Evolutionary conservation across 148 eudicot species (phyloP), one percentile per base, ranked within the genome.

Genomic region (Vaccinium corymbosum): DNA sequence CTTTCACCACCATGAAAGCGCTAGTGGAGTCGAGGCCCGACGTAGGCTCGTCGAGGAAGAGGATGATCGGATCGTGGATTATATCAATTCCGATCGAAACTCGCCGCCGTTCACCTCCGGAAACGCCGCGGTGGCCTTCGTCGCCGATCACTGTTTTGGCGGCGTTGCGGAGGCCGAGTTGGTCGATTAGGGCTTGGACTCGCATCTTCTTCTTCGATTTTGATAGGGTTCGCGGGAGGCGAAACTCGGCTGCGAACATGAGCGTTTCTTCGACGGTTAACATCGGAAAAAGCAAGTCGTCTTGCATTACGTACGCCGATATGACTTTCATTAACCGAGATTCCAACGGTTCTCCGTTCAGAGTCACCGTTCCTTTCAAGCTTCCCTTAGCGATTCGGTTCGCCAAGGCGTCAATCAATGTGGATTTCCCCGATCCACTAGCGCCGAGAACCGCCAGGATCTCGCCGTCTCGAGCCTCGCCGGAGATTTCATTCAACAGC

Each of bases 291-390:
- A 95, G 84, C 1, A 94, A 82, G 80, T 96, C 98, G 74, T 96
- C 98, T 81, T 96, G 98, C 98, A 94, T 96, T 2, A 96, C 98
- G 29, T 96, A 96, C 2, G 98, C 97, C 0, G 97, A 94, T 4
- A 96, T 96, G 3, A 93, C 94, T 56, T 96, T 96, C 49, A 92
- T 76, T 6, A 96, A 49, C 16, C 97, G 80, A 0, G 98, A 94
- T 19, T 92, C 95, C 0, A 96, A 51, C 0, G 83, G 80, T 35
- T 96, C 98, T 1, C 93, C 97, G 79, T 96, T 96, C 6, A 96
- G 88, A 0, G 91, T 90, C 1, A 94, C 82, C 10, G 89, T 87
- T 1, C 98, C 98, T 68, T 92, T 91, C 25, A 96, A 84, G 71
- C 92, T 89, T 0, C 91, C 98, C 66, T 87, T 92, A 1, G 98